These are phyloP conservation scores for Lecanicillium sp. DNA, from an alignment of 2,329 filamentous ascomycete genomes.

Conservation along the genomic window DNA sequence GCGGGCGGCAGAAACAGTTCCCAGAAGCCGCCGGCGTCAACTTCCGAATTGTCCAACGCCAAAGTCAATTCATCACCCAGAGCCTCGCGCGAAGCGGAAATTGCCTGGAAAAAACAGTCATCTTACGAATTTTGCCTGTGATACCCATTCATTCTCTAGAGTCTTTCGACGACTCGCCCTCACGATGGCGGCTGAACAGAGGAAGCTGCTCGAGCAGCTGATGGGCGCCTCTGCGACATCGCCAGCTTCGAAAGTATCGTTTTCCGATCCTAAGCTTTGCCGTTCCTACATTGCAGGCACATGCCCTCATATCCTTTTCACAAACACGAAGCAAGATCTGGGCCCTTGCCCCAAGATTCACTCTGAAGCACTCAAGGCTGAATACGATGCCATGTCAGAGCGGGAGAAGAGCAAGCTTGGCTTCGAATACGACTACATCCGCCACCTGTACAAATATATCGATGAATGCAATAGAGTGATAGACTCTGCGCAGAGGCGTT, in stretches of 20 bases:
- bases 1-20: too few relatives aligned
- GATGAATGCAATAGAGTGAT: conserved; percentile 94
- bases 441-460: conserved; percentile 93
- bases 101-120: too few relatives aligned
- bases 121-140: too few relatives aligned
- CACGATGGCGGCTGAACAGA: conserved; percentile 89
- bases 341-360: conserved; percentile 84
- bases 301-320: conserved; percentile 98
- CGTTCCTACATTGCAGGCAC: conserved; percentile 88
- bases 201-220: conserved; percentile 96
- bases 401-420: conserved; percentile 69
- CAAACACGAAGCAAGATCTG: conserved; percentile 96
- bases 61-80: too few relatives aligned
- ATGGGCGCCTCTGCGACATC: conserved; percentile 70
- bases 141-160: too few relatives aligned
- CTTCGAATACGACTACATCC: conserved; percentile 95
- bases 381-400: conserved; percentile 70
- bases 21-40: too few relatives aligned
- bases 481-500: conserved; percentile 74
- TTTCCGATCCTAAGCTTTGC: conserved; percentile 90
- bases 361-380: conserved; percentile 76
- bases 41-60: too few relatives aligned
- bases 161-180: not conserved
- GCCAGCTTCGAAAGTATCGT: conserved; percentile 71
- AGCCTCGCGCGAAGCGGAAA: too few relatives aligned